Percentiles rank a stretch among this genome's conserved stretches.
Conservation (phyloP, 2,329 filamentous ascomycete genomes). For the Aspergillus pseudoterreus region DNA sequence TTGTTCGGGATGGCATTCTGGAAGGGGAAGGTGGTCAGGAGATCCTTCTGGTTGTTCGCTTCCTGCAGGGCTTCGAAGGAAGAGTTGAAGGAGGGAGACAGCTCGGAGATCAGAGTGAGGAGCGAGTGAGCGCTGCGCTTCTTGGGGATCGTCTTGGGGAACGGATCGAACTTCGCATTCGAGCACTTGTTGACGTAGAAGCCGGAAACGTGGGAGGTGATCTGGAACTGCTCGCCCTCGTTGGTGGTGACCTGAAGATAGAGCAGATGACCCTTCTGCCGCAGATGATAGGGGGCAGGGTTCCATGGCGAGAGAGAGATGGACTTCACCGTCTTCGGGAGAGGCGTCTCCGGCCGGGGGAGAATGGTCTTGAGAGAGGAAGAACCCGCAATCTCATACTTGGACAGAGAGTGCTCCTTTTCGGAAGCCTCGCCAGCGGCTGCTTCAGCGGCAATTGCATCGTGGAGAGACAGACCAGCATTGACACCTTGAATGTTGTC, state of each 20-base stretch:
- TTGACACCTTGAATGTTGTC: constrained; percentile 83
- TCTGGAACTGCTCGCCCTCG: constrained; percentile 90
- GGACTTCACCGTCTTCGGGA: constrained; percentile 87
- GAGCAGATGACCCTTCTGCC: constrained; percentile 86
- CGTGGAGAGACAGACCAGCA: constrained; percentile 81
- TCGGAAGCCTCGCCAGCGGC: constrained; percentile 38
- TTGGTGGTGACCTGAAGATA: constrained; percentile 87
- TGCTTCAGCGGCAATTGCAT: constrained; percentile 60
- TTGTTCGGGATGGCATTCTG: constrained; percentile 90
- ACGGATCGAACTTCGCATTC: constrained; percentile 91
- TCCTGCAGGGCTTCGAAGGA: constrained; percentile 78
- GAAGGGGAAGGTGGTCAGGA: constrained; percentile 89
- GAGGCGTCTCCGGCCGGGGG: constrained; percentile 60
- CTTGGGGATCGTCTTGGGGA: constrained; percentile 74
- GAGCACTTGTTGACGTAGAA: constrained; percentile 98
- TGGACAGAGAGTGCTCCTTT: constrained; percentile 56
- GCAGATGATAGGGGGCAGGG: constrained; percentile 84
- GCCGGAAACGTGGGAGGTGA: constrained; percentile 88
- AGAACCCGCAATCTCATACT: constrained; percentile 72
- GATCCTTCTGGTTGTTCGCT: constrained; percentile 79
- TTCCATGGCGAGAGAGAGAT: constrained; percentile 93
- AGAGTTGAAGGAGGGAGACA: constrained; percentile 79
- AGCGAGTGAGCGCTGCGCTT: constrained; percentile 78
- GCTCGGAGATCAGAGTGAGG: constrained; percentile 68
- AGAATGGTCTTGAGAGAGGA: constrained; percentile 69